phyloP scores from a whole-genome alignment of 306 rosid genomes.

The Glycyrrhiza uralensis region DNA sequence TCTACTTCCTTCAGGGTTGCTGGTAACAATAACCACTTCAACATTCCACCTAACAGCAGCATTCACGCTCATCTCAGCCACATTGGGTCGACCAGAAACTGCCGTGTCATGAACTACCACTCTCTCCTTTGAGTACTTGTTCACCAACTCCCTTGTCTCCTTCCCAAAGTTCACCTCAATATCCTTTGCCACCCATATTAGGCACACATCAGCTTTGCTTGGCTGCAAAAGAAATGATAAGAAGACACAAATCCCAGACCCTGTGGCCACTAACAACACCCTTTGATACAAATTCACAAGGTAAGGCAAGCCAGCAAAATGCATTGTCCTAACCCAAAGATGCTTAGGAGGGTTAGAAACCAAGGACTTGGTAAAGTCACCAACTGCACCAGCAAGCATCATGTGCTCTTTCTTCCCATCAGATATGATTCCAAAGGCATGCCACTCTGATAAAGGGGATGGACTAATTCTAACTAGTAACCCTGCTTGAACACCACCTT shows the following conservation, averaged over 20 bases:
- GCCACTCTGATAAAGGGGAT: conserved; percentile 71
- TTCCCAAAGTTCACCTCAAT: conserved; percentile 62
- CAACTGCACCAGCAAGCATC: conserved; percentile 70
- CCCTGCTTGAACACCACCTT: conserved; percentile 58
- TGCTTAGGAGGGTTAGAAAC: conserved; percentile 50
- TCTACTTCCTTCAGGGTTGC: conserved; percentile 72
- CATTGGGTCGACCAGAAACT: conserved; percentile 58
- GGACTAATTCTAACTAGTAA: conserved; percentile 60
- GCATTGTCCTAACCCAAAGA: conserved; percentile 50
- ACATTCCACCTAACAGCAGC: conserved; percentile 52
- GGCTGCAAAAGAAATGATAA: conserved; percentile 60
- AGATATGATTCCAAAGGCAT: conserved; percentile 69
- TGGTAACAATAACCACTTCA: conserved; percentile 68
- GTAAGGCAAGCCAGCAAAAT: conserved; percentile 64
- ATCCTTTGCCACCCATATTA: conserved; percentile 72
- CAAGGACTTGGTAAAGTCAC: conserved; percentile 60
- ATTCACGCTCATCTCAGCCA: conserved; percentile 48
- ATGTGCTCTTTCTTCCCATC: conserved; percentile 53
- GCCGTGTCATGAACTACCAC: conserved; percentile 64
- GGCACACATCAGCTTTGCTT: conserved; percentile 38
- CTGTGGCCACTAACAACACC: conserved; percentile 64
- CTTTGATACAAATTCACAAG: conserved; percentile 54
- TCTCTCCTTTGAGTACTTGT: conserved; percentile 42
- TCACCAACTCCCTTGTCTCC: conserved; percentile 43
- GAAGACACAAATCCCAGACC: conserved; percentile 73